Evolutionary conservation across 768 basidiomycete genomes (phyloP).

Genomic region (Gautieria morchelliformis): DNA sequence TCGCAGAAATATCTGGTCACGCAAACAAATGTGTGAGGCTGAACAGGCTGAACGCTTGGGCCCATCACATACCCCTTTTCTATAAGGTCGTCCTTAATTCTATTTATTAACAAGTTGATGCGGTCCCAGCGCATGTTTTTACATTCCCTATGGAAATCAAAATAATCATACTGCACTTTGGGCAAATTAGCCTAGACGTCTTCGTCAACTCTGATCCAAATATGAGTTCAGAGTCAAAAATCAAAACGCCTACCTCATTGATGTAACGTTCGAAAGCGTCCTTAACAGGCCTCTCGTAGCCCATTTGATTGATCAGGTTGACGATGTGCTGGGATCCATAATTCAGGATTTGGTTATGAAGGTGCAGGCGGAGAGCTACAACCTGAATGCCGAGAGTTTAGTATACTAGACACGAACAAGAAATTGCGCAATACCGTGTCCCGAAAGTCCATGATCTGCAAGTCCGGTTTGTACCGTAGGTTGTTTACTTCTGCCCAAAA

Average conservation of each 20-base stretch:
- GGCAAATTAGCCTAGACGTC: slow-evolving; percentile 45
- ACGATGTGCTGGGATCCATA: slow-evolving; percentile 80
- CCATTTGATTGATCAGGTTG: slow-evolving; percentile 90
- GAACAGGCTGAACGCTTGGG: neutral
- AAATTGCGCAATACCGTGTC: slow-evolving; percentile 53
- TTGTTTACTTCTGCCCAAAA: slow-evolving; percentile 98
- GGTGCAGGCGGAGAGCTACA: slow-evolving; percentile 61
- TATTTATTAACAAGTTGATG: slow-evolving; percentile 72
- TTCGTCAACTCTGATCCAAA: neutral
- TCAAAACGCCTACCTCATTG: slow-evolving; percentile 36
- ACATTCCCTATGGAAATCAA: slow-evolving; percentile 96
- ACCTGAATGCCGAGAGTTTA: slow-evolving; percentile 34
- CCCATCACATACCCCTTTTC: slow-evolving; percentile 48
- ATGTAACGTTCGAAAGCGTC: slow-evolving; percentile 85
- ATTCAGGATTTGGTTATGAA: slow-evolving; percentile 56
- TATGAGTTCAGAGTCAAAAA: neutral
- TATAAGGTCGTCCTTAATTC: slow-evolving; percentile 58
- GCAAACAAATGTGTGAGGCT: neutral
- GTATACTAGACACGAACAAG: neutral
- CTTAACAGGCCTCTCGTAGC: slow-evolving; percentile 88
- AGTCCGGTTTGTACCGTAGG: slow-evolving; percentile 88
- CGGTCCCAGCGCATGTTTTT: slow-evolving; percentile 92
- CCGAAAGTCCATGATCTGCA: slow-evolving; percentile 89
- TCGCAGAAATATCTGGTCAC: slow-evolving; percentile 66
- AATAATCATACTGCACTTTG: slow-evolving; percentile 81